Evolutionary conservation across 176 grass and related monocot species (phyloP), one percentile per base, ranked within the genome.

Genomic region (Panicum miliaceum): DNA sequence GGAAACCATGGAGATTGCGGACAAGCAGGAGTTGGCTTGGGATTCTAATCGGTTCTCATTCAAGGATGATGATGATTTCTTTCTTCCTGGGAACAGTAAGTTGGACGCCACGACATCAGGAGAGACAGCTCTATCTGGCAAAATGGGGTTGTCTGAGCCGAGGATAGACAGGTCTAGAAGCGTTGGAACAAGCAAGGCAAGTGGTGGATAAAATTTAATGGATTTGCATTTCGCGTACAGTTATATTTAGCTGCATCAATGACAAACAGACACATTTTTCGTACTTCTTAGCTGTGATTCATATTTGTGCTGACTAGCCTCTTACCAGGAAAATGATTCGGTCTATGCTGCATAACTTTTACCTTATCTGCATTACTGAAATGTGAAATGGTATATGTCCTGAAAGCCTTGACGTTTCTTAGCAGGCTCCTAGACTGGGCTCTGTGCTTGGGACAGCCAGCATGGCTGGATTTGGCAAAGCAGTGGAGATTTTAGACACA

Each of bases 401-500:
- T 75, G n/a, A 90, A 80, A 79, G 75, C 19, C 13, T 70, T 62
- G 13, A 23, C 34, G 22, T 84, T 45, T 51, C 50, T 4, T 90
- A 27, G 14, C 81, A 90, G 89, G 43, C 87, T 9, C 64, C 75
- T 69, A 87, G 81, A 75, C 27, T 86, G 20, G 76, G 85, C 37
- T 86, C 88, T 29, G 27, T 89, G 52, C 77, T 96, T 76, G 93
- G 91, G 8, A 84, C 91, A 73, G 91, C 92, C 20, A 64, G 90
- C 83, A 84, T 86, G 86, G 82, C 84, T 81, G 90, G 97, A 66
- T 84, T 96, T 42, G 91, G 93, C 63, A 99, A 95, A 77, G 97
- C 97, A 53, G 91, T 96, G 29, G 90, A 99, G 47, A 87, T 93
- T 76, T 53, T 99, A 62, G 97, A 99, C 85, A 90, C 92, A 20